Conservation (phyloP, 208 protist species). For the Phytomonas francai region DNA sequence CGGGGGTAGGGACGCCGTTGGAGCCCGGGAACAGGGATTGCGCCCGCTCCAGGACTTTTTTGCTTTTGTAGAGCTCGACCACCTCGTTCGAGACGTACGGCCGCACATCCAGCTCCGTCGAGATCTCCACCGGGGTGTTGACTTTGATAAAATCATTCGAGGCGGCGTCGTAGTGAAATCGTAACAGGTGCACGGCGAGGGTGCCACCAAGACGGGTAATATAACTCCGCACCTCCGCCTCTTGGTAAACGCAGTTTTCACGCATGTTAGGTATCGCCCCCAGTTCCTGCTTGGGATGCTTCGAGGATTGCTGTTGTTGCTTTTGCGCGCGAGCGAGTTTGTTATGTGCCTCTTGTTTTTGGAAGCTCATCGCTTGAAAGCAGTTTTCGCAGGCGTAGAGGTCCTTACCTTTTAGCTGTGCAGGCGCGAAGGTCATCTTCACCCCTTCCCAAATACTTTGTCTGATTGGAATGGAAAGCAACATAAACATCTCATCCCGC, state of each 20-base stretch:
- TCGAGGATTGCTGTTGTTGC: constrained; percentile 19
- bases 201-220: constrained; percentile 60
- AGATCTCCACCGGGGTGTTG: constrained; percentile 41
- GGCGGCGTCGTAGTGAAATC: constrained; percentile 61
- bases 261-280: constrained; percentile 6
- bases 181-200: constrained; percentile 70
- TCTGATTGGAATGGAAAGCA: constrained; percentile 69
- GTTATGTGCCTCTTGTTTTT: constrained; percentile 64
- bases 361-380: constrained; percentile 49
- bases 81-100: constrained; percentile 41
- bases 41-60: not conserved
- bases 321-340: constrained; percentile 26
- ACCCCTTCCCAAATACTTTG: constrained; percentile 51
- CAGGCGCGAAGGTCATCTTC: constrained; percentile 31
- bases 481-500: constrained; percentile 81
- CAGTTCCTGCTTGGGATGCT: constrained; percentile 28
- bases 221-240: constrained; percentile 49
- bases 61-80: constrained; percentile 22
- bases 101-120: constrained; percentile 44
- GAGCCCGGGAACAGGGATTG: too few relatives aligned
- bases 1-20: too few relatives aligned
- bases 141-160: constrained; percentile 58
- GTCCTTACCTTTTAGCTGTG: constrained; percentile 43
- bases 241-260: constrained; percentile 65
- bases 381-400: constrained; percentile 81